phyloP scores from a whole-genome alignment of 441 rosid genomes.

The Bocquillonia castaneifolia region DNA sequence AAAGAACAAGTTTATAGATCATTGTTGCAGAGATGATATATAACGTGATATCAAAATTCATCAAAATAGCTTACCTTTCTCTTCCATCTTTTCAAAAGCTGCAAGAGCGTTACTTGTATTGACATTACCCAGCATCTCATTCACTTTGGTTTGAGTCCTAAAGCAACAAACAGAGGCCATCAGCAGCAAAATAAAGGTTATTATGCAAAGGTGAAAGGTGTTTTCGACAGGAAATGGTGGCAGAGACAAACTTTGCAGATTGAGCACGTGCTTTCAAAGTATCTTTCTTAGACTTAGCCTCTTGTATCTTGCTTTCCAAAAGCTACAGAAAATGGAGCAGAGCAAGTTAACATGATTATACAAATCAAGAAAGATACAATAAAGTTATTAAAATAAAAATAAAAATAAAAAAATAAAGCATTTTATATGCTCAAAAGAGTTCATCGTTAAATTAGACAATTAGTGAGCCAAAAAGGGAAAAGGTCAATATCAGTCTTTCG shows the following conservation, averaged over 20 bases:
- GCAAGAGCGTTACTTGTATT: constrained; percentile 70
- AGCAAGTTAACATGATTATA: constrained; percentile 16
- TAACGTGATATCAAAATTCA: not conserved
- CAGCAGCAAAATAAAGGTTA: constrained; percentile 8
- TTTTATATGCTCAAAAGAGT: not conserved
- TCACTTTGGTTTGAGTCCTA: constrained; percentile 78
- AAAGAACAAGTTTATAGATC: not conserved
- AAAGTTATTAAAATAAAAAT: no score
- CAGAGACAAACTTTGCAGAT: constrained; percentile 68
- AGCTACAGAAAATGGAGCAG: constrained; percentile 50
- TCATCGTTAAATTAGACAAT: not conserved
- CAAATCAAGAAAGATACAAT: constrained; percentile 12
- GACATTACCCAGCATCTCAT: constrained; percentile 71
- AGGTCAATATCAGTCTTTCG: not conserved
- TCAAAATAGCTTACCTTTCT: constrained; percentile 51
- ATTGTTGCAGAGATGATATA: not conserved
- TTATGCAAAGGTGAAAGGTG: constrained; percentile 8
- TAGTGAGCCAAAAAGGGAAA: not conserved
- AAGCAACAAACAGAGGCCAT: constrained; percentile 15
- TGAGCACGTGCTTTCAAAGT: constrained; percentile 96
- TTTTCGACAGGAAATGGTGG: constrained; percentile 19
- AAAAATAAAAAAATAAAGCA: not conserved
- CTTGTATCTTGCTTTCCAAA: constrained; percentile 96
- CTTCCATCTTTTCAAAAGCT: constrained; percentile 87
- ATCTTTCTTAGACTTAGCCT: constrained; percentile 95